phyloP scores from a whole-genome alignment of 306 rosid genomes.

The Betula pendula region DNA sequence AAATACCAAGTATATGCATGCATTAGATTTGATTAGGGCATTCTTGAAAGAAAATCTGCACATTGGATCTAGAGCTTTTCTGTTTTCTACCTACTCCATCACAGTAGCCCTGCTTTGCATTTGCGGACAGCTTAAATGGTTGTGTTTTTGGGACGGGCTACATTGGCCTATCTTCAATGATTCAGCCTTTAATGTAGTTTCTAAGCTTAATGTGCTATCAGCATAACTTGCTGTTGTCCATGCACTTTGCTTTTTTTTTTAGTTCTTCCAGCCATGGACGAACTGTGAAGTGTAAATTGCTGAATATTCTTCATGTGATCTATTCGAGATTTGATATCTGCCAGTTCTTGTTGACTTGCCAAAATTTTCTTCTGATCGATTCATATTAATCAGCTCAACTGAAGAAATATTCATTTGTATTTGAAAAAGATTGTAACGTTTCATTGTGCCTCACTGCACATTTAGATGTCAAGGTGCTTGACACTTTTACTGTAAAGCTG shows the following conservation, averaged over 20 bases:
- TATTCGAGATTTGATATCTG: background rate
- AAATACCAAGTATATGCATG: background rate
- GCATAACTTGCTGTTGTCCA: background rate
- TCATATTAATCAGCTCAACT: background rate
- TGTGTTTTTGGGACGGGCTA: background rate
- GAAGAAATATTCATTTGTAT: background rate
- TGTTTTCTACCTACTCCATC: background rate
- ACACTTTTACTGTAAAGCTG: slow-evolving; percentile 18
- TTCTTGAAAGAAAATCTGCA: background rate
- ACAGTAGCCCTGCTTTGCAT: background rate
- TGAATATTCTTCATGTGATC: background rate
- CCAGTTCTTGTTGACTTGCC: background rate
- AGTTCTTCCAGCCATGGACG: background rate
- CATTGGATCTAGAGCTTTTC: background rate
- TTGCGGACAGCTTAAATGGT: background rate
- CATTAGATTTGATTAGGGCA: no score
- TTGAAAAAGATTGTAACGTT: background rate
- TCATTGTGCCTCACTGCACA: background rate
- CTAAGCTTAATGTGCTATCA: background rate
- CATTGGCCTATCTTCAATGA: background rate
- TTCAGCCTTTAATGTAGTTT: background rate
- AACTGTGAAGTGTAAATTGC: background rate
- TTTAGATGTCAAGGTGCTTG: slow-evolving; percentile 2
- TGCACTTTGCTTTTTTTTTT: background rate
- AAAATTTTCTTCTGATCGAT: no score